Conservation (phyloP, 2,329 filamentous ascomycete genomes). For the Fusarium pseudoanthophilum region DNA sequence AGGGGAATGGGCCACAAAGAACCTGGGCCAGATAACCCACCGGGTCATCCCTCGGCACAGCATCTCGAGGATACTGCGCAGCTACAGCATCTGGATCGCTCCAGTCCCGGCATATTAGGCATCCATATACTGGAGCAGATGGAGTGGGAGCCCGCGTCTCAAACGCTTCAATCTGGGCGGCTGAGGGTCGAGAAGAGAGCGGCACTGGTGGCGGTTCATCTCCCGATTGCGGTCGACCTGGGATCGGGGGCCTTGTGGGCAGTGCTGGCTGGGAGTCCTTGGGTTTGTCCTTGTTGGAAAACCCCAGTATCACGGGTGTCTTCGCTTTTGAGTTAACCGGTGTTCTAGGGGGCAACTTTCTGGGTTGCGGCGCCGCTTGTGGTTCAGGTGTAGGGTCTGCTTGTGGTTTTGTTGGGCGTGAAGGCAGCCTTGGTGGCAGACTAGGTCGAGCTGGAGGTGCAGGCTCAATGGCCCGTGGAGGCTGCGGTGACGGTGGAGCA, state of each 20-base stretch:
- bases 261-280: conserved; percentile 25
- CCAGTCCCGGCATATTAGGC: conserved; percentile 89
- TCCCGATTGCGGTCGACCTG: conserved; percentile 31
- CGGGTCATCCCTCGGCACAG: conserved; percentile 73
- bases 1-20: conserved; percentile 82
- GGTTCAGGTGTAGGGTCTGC: conserved; percentile 19
- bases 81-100: conserved; percentile 83
- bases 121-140: conserved; percentile 55
- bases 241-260: conserved; percentile 29
- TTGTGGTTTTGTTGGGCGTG: conserved; percentile 54
- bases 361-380: conserved; percentile 20
- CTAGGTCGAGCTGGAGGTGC: conserved; percentile 50
- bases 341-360: conserved; percentile 31
- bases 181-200: conserved; percentile 61
- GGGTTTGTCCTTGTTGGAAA: conserved; percentile 21
- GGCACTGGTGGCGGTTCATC: conserved; percentile 64
- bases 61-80: conserved; percentile 76
- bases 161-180: conserved; percentile 61
- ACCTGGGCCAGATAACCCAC: conserved; percentile 80
- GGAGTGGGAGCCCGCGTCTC: conserved; percentile 48
- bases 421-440: conserved; percentile 63
- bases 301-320: conserved; percentile 30
- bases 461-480: conserved; percentile 44
- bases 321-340: conserved; percentile 28
- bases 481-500: conserved; percentile 29